Base-by-base conservation (phyloP, 164 flowering plant species). In the Macadamia tetraphylla region DNA sequence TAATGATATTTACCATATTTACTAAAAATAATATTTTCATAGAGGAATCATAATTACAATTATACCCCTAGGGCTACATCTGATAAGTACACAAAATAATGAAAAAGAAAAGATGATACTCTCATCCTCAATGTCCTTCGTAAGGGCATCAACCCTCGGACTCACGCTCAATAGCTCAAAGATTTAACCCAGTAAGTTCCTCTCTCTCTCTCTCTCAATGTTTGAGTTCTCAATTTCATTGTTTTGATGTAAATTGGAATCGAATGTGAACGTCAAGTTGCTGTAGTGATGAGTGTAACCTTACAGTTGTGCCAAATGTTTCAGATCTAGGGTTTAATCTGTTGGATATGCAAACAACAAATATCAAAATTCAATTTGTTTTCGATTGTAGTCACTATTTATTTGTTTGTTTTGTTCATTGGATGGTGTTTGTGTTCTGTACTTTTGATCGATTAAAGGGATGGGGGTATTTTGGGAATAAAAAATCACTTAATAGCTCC, bases 121-220 rank as follows among this genome's bases (percentile, higher is more conserved):
- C n/a, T n/a, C n/a, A n/a, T n/a, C n/a, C 49, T 14, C 3, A 62
- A 62, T 42, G n/a, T 62, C 6, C 64, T 62, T 30, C 64, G 64
- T 30, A 62, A 62, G 64, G 64, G 64, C 49, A 62, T 62, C 23
- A 62, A 62, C 6, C 64, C 64, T 62, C 64, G 64, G 49, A 62
- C 64, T 62, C 49, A 51, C 29, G 64, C 49, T 3, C 29, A 62
- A 42, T 51, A 62, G 64, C 64, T 62, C 29, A 7, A 43, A 43
- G 64, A 62, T 62, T 18, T 62, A 6, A 15, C 5, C 17, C 64
- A 43, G 51, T 62, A 62, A 2, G 12, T 15, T 13, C 13, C 55
- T 32, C 46, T 31, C 64, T 14, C 32, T 14, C 49, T 62, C 48
- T 40, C 64, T 40, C 49, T 62, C 49, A 15, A 1, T 61, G 11